Evolutionary conservation across 2,329 filamentous ascomycete genomes (phyloP).

Genomic region (Alternaria postmessia): DNA sequence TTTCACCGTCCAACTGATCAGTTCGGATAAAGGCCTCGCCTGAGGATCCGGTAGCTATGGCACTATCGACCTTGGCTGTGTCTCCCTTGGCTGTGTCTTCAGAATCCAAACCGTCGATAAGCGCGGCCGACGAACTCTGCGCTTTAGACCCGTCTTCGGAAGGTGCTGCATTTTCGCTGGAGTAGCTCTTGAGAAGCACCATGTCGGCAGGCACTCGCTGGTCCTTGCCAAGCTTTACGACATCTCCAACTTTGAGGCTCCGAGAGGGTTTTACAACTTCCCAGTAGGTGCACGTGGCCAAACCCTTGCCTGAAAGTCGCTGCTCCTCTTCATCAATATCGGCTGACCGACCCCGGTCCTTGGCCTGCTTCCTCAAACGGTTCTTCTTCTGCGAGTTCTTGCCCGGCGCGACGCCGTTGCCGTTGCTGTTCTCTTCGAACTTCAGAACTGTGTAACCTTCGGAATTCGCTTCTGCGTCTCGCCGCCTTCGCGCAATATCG

Average conservation of each 20-base stretch:
- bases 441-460: constrained; percentile 83
- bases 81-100: constrained; percentile 24
- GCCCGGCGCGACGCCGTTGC: constrained; percentile 45
- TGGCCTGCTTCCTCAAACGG: constrained; percentile 45
- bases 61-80: constrained; percentile 23
- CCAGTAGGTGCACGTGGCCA: constrained; percentile 60
- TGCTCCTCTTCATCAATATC: constrained; percentile 77
- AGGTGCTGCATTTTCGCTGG: constrained; percentile 39
- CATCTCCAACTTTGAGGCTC: constrained; percentile 91
- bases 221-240: constrained; percentile 91
- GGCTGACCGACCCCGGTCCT: constrained; percentile 59
- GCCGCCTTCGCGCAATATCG: constrained; percentile 83
- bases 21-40: constrained; percentile 97
- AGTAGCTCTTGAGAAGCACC: constrained; percentile 84
- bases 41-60: constrained; percentile 51
- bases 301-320: constrained; percentile 41
- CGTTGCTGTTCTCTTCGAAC: constrained; percentile 67
- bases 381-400: constrained; percentile 40
- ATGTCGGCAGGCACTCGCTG: constrained; percentile 95
- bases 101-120: constrained; percentile 32
- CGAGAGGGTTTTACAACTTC: constrained; percentile 83
- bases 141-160: constrained; percentile 7
- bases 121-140: constrained; percentile 16
- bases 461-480: constrained; percentile 93
- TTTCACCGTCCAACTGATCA: constrained; percentile 96